A percentile compares a stretch with the other conserved stretches of the same genome.
Evolutionary conservation across 2,329 filamentous ascomycete genomes (phyloP).

Genomic region (Helicocarpus griseus): DNA sequence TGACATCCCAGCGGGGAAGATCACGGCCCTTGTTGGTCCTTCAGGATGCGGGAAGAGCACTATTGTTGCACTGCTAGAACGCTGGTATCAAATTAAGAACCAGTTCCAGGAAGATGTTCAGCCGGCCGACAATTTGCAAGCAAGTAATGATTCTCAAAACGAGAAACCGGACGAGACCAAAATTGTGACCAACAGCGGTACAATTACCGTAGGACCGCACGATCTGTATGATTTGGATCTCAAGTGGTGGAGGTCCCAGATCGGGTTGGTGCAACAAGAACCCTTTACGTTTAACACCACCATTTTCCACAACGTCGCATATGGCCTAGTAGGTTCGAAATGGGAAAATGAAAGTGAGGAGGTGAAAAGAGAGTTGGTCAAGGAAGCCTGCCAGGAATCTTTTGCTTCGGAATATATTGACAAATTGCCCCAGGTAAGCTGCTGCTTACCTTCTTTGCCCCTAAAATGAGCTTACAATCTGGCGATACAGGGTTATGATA

Average conservation of each 20-base stretch:
- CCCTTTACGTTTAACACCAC: conserved; percentile 59
- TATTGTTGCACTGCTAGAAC: conserved; percentile 33
- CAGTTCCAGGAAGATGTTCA: conserved; percentile 1
- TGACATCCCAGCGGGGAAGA: conserved; percentile 26
- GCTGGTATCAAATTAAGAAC: conserved; percentile 30
- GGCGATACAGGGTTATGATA: conserved; percentile 52
- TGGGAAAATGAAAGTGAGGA: conserved; percentile 25
- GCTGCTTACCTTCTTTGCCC: background rate
- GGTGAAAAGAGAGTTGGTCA: conserved; percentile 42
- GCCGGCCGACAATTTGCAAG: background rate
- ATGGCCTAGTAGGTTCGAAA: conserved; percentile 39
- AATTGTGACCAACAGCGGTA: conserved; percentile 26
- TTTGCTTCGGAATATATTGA: conserved; percentile 62
- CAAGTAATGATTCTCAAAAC: conserved; percentile 1
- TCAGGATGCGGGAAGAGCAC: conserved; percentile 40
- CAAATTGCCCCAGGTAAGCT: conserved; percentile 41
- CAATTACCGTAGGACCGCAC: conserved; percentile 45
- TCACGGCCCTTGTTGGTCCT: conserved; percentile 36
- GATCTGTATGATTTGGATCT: conserved; percentile 49
- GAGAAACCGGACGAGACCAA: conserved; percentile 1
- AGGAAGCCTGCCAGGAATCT: conserved; percentile 55
- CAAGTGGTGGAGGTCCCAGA: conserved; percentile 50
- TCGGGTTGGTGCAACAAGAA: conserved; percentile 59
- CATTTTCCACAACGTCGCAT: conserved; percentile 53
- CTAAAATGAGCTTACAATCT: background rate